A percentile compares a stretch with the other conserved stretches of the same genome.
These are phyloP conservation scores for Geotrichum candidum DNA, from an alignment of 1,139 yeast species.

Conservation along the genomic window DNA sequence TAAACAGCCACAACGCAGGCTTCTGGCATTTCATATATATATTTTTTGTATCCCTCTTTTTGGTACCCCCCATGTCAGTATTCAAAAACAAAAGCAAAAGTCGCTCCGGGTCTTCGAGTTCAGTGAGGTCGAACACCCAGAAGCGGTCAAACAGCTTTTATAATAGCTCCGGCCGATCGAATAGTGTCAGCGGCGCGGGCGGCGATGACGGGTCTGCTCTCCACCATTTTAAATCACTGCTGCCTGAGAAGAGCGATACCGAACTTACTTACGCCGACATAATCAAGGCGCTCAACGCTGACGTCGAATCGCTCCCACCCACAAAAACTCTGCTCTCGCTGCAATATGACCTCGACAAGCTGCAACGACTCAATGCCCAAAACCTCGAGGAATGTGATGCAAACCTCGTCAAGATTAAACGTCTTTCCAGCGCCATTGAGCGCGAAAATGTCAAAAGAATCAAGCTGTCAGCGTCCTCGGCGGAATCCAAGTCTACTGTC, in stretches of 20 bases:
- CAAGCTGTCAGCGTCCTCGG: constrained; percentile 2
- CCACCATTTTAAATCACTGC: constrained; percentile 5
- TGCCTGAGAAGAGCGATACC: constrained; percentile 14
- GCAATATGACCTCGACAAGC: constrained; percentile 12
- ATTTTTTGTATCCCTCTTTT: background rate
- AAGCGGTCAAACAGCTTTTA: constrained; percentile 5
- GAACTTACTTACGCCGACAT: constrained; percentile 16
- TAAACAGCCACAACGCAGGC: background rate
- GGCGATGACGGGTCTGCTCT: constrained; percentile 5
- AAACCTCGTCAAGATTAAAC: constrained; percentile 10
- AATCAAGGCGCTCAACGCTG: constrained; percentile 10
- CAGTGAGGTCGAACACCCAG: background rate
- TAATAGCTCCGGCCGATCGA: constrained; percentile 6
- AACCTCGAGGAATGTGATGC: constrained; percentile 14
- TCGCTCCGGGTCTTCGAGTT: constrained; percentile 1
- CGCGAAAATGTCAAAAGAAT: constrained; percentile 13
- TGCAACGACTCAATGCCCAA: constrained; percentile 9
- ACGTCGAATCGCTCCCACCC: constrained; percentile 15
- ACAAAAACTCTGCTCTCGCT: constrained; percentile 9
- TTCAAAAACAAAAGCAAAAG: constrained; percentile 13
- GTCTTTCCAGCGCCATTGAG: constrained; percentile 14
- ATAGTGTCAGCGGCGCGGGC: constrained; percentile 4
- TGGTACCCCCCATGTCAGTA: constrained; percentile 3
- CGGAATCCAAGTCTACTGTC: background rate
- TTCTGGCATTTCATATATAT: background rate